Percentiles rank a stretch among this genome's conserved stretches.
Evolutionary conservation across 192 early-diverging fungal species (phyloP).

Genomic region (Umbelopsis sp.): DNA sequence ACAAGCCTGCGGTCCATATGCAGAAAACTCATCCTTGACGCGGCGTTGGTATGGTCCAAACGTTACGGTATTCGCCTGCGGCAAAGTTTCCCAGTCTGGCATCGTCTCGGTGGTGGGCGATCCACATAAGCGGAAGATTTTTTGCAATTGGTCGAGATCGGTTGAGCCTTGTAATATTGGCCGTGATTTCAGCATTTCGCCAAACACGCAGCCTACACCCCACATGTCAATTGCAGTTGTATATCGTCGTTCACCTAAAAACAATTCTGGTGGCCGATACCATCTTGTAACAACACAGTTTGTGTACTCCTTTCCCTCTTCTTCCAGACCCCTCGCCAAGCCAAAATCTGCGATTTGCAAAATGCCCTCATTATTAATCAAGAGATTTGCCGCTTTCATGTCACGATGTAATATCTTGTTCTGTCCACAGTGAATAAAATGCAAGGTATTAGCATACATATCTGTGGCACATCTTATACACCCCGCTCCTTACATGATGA

Average conservation of each 20-base stretch:
- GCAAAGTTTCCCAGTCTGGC: slow-evolving; percentile 74
- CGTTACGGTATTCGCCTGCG: slow-evolving; percentile 55
- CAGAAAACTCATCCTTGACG: slow-evolving; percentile 63
- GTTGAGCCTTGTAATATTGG: slow-evolving; percentile 84
- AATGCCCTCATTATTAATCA: slow-evolving; percentile 90
- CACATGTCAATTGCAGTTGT: slow-evolving; percentile 94
- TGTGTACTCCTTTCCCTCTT: slow-evolving; percentile 72
- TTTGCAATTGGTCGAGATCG: slow-evolving; percentile 85
- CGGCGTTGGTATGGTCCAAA: slow-evolving; percentile 56
- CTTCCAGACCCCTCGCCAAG: slow-evolving; percentile 78
- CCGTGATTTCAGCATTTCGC: slow-evolving; percentile 84
- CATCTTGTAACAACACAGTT: slow-evolving; percentile 93
- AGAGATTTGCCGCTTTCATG: slow-evolving; percentile 90
- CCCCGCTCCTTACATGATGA: slow-evolving; percentile 55
- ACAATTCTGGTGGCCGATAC: slow-evolving; percentile 97
- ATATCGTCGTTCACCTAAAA: slow-evolving; percentile 85
- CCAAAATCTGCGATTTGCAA: slow-evolving; percentile 98
- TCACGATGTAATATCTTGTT: slow-evolving; percentile 66
- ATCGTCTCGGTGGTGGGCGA: slow-evolving; percentile 80
- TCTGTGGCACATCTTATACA: background rate
- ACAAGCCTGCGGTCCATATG: slow-evolving; percentile 60
- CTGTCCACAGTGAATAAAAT: slow-evolving; percentile 13
- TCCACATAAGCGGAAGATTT: slow-evolving; percentile 90
- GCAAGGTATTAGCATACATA: background rate
- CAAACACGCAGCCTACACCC: slow-evolving; percentile 97